Evolutionary conservation across 108 stramenopile genomes (phyloP).

Genomic region (Seminavis robusta): DNA sequence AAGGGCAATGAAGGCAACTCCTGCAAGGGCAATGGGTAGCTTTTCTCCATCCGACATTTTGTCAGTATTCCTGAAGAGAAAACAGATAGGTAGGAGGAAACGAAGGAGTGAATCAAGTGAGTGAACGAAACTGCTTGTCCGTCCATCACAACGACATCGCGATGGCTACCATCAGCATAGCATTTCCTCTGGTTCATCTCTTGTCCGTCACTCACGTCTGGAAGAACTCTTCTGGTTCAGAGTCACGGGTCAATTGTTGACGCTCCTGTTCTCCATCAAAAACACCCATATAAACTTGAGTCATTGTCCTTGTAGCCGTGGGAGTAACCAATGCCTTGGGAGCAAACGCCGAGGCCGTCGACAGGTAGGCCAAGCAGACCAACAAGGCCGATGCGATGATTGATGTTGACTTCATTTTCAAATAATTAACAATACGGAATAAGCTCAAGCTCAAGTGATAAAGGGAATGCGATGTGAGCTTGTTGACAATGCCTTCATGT

Average conservation of each 20-base stretch:
- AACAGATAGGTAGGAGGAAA: not conserved
- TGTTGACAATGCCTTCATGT: no score
- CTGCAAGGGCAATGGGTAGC: slow-evolving; percentile 79
- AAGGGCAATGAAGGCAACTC: slow-evolving; percentile 70
- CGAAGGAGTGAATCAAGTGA: not conserved
- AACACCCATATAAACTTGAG: no score
- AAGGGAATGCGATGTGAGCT: no score
- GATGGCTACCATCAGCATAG: not conserved
- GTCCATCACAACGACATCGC: no score
- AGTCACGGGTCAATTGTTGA: slow-evolving; percentile 66
- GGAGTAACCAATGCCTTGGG: no score
- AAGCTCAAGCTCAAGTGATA: no score
- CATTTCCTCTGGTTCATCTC: not conserved
- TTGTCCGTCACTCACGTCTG: slow-evolving; percentile 37
- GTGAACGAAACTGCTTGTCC: not conserved
- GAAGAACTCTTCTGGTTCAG: slow-evolving; percentile 84
- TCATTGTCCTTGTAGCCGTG: no score
- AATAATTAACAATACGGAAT: no score
- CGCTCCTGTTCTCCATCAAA: slow-evolving; percentile 60
- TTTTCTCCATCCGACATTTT: slow-evolving; percentile 87
- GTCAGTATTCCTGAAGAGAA: slow-evolving; percentile 61
- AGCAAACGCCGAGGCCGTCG: no score
- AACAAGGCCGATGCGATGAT: no score
- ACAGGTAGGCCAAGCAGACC: no score
- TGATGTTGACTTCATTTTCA: no score